Conservation (phyloP, 2,329 filamentous ascomycete genomes). For the Monilinia vaccinii-corymbosi region DNA sequence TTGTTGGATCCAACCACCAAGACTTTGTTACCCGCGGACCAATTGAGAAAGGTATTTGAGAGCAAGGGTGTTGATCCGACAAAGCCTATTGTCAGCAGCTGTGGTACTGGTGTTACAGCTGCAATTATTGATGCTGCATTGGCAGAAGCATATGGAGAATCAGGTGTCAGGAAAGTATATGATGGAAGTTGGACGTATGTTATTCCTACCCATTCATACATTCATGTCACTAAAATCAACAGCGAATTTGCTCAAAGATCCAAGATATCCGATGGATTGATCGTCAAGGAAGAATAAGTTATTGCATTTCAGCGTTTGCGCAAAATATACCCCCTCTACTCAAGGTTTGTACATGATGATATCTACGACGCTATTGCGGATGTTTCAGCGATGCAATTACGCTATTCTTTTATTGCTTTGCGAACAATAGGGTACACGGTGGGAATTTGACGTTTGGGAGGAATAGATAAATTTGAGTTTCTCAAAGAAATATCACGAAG, state of each 20-base stretch:
- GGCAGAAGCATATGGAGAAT: slow-evolving; percentile 63
- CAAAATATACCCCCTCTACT: slow-evolving; percentile 10
- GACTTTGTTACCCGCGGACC: slow-evolving; percentile 60
- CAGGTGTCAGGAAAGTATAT: slow-evolving; percentile 66
- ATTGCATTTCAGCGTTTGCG: slow-evolving; percentile 8
- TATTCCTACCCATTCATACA: neutral
- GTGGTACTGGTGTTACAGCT: slow-evolving; percentile 90
- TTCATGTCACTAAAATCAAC: slow-evolving; percentile 9
- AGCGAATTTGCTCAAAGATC: slow-evolving; percentile 63
- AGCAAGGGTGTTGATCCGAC: slow-evolving; percentile 69
- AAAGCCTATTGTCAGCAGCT: slow-evolving; percentile 78
- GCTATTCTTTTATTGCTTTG: neutral
- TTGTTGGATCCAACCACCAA: slow-evolving; percentile 79
- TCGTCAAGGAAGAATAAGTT: slow-evolving; percentile 38
- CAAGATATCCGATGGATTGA: slow-evolving; percentile 51
- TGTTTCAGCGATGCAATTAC: neutral
- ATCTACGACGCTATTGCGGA: slow-evolving; percentile 1
- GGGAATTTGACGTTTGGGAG: neutral
- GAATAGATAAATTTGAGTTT: neutral
- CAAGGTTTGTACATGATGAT: slow-evolving; percentile 6
- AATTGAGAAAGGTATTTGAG: slow-evolving; percentile 68
- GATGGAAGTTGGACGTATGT: slow-evolving; percentile 98
- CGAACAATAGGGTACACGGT: neutral
- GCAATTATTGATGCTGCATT: slow-evolving; percentile 84
- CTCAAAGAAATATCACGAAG: neutral